A percentile compares a stretch with the other conserved stretches of the same genome.
Conservation (phyloP, 2,329 filamentous ascomycete species). For the Xylaria sp. region DNA sequence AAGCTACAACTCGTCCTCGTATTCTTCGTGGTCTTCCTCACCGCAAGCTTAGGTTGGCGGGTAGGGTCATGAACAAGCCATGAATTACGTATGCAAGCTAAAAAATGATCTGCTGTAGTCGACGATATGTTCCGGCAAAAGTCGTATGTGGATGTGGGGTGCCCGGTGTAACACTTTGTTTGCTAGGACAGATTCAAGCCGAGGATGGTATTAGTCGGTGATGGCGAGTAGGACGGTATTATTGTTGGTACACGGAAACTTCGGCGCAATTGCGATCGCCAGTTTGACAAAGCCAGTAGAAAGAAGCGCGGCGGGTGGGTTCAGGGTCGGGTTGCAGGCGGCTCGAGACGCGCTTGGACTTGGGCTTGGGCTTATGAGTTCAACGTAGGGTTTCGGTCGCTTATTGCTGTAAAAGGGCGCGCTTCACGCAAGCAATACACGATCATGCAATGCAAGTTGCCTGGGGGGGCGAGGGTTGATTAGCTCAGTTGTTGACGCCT, state of each 20-base stretch:
- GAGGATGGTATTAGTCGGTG: constrained; percentile 25
- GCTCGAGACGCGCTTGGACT: constrained; percentile 28
- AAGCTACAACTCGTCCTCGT: constrained; percentile 16
- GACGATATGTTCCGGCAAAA: neutral
- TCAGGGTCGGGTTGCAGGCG: constrained; percentile 34
- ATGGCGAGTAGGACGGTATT: constrained; percentile 12
- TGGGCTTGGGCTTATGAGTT: constrained; percentile 12
- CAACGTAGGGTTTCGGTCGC: constrained; percentile 16
- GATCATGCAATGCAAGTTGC: neutral
- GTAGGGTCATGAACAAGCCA: constrained; percentile 30
- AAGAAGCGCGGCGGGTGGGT: constrained; percentile 39
- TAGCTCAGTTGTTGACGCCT: neutral
- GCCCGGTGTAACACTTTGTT: neutral
- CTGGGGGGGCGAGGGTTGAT: neutral
- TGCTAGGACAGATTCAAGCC: neutral
- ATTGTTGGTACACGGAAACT: constrained; percentile 46
- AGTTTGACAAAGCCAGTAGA: constrained; percentile 50
- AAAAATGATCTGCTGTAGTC: constrained; percentile 2
- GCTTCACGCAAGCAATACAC: constrained; percentile 6
- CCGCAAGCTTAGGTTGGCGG: constrained; percentile 13
- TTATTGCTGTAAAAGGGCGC: constrained; percentile 8
- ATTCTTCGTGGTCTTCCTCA: constrained; percentile 27
- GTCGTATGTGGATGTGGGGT: neutral
- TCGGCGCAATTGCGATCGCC: constrained; percentile 55
- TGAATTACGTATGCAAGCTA: constrained; percentile 14